Evolutionary conservation across 257 asterid genomes (phyloP).

Genomic region (Voacanga thouarsii): DNA sequence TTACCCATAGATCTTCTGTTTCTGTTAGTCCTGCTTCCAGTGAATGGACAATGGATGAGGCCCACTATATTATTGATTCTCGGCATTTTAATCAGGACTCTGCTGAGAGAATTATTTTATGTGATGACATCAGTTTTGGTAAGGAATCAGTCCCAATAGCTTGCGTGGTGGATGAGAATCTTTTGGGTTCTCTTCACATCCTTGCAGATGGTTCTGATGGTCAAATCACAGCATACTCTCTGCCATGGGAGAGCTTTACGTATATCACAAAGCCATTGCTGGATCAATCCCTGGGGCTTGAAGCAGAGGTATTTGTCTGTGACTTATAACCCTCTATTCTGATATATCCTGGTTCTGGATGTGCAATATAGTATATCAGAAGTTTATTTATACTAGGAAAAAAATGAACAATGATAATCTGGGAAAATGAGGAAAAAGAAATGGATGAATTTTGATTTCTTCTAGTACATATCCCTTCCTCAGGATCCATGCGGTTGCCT

Average conservation of each 20-base stretch:
- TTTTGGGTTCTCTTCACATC: constrained; percentile 59
- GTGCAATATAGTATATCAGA: not conserved
- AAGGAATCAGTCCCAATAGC: constrained; percentile 82
- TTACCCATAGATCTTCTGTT: constrained; percentile 32
- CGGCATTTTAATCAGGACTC: constrained; percentile 72
- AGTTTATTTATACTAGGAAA: not conserved
- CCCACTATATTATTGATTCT: constrained; percentile 85
- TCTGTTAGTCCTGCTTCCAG: constrained; percentile 31
- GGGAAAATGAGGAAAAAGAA: not conserved
- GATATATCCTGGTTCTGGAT: not conserved
- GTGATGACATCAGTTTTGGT: constrained; percentile 93
- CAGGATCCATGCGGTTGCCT: not conserved
- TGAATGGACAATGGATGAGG: constrained; percentile 87
- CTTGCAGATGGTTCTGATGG: constrained; percentile 78
- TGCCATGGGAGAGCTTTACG: constrained; percentile 97
- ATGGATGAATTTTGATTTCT: not conserved
- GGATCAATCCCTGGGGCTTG: constrained; percentile 59
- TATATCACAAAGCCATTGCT: constrained; percentile 72
- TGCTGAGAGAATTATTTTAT: constrained; percentile 72
- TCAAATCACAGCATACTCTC: constrained; percentile 52
- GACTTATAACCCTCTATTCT: not conserved
- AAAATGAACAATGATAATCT: not conserved
- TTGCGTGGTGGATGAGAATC: constrained; percentile 90
- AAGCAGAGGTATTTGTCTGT: constrained; percentile 56
- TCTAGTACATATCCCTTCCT: not conserved